Base-by-base conservation (phyloP, 169 alveolate species). In the Cyclospora cayetanensis region DNA sequence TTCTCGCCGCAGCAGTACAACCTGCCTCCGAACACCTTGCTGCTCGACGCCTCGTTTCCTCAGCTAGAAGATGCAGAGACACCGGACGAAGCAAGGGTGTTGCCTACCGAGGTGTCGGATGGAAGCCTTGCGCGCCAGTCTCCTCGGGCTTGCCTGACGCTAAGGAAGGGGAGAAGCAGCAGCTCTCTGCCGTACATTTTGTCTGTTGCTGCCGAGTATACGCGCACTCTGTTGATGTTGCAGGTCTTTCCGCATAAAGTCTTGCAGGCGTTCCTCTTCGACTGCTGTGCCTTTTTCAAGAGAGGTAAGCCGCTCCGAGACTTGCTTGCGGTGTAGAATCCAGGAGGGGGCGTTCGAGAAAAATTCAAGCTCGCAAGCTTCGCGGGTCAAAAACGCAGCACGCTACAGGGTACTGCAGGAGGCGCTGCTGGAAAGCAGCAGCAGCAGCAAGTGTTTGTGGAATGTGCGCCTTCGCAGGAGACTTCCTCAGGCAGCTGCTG, bases 191-290 rank as follows among this genome's bases (percentile, higher is more conserved):
- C 95, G 18, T 91, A 82, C 41, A 22, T 93, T 12, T 65, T 93
- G 39, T 39, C 70, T 11, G 90, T 84, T 20, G 94, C 87, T 25
- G 63, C 88, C 27, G 84, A 85, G 91, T 93, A 93, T 65, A 79
- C 90, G 41, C 74, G 90, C 52, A 50, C 88, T 39, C 91, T 93
- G 31, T 90, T 93, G 70, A 68, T 72, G 25, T 91, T 90, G 46
- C 95, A 93, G 79, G 63, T 93, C 4, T 70, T 93, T 85, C 95
- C 95, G 4, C 95, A 93, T 79, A 80, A 88, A 22, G 70, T 91
- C 29, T 79, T 93, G 85, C 95, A 93, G 92, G 77, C 94, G 85
- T 84, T 93, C 39, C 82, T 93, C 43, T 93, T 93, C 74, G 95
- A 93, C 65, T 74, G 83, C 31, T 90, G 94, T 31, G 94, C 89